Percentiles rank a stretch among this genome's conserved stretches.
phyloP scores from a whole-genome alignment of 805 yeast genomes.

The Myxozyma udenii region DNA sequence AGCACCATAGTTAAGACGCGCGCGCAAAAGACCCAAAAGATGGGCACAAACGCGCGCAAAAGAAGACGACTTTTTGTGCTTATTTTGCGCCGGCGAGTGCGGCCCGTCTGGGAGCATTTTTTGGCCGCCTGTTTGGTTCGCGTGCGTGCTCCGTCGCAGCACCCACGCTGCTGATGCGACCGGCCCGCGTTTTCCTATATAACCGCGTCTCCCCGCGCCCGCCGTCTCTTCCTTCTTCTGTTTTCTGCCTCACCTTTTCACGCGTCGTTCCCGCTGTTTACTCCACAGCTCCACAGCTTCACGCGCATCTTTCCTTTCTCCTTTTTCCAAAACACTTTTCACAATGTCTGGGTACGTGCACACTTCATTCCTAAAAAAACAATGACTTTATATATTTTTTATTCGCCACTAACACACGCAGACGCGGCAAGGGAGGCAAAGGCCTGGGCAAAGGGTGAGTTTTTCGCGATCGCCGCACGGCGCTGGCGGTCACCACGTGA shows the following conservation, averaged over 20 bases:
- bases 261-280: background rate
- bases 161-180: constrained; percentile 6
- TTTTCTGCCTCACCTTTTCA: background rate
- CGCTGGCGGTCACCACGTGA: constrained; percentile 6
- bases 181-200: constrained; percentile 8
- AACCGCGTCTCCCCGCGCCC: constrained; percentile 8
- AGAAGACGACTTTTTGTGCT: too few species aligned
- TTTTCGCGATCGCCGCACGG: background rate
- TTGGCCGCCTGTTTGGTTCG: too few species aligned
- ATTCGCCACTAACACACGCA: background rate
- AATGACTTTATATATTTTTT: background rate
- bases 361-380: background rate
- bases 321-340: constrained; percentile 1
- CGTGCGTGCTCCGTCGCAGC: constrained; percentile 5
- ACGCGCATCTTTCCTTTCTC: background rate
- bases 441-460: constrained; percentile 86
- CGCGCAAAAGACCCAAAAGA: too few species aligned
- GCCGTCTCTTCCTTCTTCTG: background rate
- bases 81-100: too few species aligned
- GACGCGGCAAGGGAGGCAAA: constrained; percentile 99
- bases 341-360: constrained; percentile 30
- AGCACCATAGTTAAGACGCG: too few species aligned
- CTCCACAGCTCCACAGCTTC: background rate
- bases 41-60: too few species aligned
- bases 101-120: too few species aligned